Percentiles rank a stretch among this genome's conserved stretches.
These are phyloP conservation scores for Lepidium sativum DNA, from an alignment of 345 rosid species.

Conservation along the genomic window DNA sequence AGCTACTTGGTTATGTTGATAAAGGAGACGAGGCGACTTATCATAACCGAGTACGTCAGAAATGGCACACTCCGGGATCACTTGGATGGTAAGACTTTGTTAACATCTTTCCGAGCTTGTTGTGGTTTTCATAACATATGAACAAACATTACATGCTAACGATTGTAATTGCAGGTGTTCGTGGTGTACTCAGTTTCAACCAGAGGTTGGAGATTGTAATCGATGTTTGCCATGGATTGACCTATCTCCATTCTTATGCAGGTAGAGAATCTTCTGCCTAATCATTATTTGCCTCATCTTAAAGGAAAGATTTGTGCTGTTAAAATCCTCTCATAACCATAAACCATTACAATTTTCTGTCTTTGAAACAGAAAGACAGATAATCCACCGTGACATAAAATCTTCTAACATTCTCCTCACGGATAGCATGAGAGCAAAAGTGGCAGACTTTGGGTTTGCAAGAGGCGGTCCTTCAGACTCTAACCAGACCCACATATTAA, in stretches of 20 bases:
- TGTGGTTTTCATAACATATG: not conserved
- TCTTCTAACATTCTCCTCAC: slow-evolving; percentile 92
- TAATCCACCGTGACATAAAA: slow-evolving; percentile 91
- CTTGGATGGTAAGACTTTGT: slow-evolving; percentile 69
- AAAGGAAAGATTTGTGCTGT: not conserved
- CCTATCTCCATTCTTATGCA: slow-evolving; percentile 86
- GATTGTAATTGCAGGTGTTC: slow-evolving; percentile 40
- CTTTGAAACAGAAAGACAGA: slow-evolving; percentile 61
- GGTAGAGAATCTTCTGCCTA: slow-evolving; percentile 35
- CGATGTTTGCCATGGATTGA: slow-evolving; percentile 90
- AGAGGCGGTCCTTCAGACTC: slow-evolving; percentile 59
- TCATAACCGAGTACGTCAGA: slow-evolving; percentile 80
- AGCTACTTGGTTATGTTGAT: slow-evolving; percentile 83
- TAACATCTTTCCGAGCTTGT: not conserved
- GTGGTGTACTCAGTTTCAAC: slow-evolving; percentile 70
- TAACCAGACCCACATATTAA: slow-evolving; percentile 66
- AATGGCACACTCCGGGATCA: slow-evolving; percentile 96
- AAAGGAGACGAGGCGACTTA: slow-evolving; percentile 74
- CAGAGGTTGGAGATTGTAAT: slow-evolving; percentile 90
- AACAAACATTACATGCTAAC: not conserved
- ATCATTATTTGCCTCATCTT: not conserved
- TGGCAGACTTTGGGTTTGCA: slow-evolving; percentile 94
- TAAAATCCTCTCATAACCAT: no score
- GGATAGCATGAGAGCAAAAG: slow-evolving; percentile 91
- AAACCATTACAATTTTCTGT: not conserved